phyloP scores from a whole-genome alignment of 2,329 filamentous ascomycete genomes.

The Botrytis porri region DNA sequence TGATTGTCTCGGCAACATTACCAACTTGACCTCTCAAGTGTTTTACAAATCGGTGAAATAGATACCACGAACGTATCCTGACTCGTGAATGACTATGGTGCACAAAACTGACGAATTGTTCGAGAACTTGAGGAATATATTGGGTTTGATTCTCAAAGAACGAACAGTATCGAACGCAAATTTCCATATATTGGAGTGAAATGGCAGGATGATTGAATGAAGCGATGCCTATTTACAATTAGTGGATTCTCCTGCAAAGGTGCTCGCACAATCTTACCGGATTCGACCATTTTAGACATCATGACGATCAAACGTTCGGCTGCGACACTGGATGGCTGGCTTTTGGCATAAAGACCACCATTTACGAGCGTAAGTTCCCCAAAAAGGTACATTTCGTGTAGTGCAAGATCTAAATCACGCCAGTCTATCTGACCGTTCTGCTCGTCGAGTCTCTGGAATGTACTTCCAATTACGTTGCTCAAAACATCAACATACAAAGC shows the following conservation, averaged over 20 bases:
- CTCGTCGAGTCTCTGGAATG: conserved; percentile 76
- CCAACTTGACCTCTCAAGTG: conserved; percentile 80
- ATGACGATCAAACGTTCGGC: conserved; percentile 81
- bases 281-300: conserved; percentile 95
- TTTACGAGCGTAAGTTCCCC: conserved; percentile 90
- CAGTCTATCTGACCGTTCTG: conserved; percentile 78
- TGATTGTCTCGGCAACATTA: conserved; percentile 86
- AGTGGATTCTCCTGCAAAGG: conserved; percentile 26
- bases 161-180: conserved; percentile 87
- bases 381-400: conserved; percentile 94
- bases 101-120: conserved; percentile 86
- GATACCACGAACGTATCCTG: conserved; percentile 90
- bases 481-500: conserved; percentile 83
- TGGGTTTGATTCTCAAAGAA: conserved; percentile 86
- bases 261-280: conserved; percentile 56
- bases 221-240: conserved; percentile 64
- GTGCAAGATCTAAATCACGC: conserved; percentile 89
- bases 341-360: conserved; percentile 82
- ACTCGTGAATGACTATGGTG: conserved; percentile 87
- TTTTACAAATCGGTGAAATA: conserved; percentile 90
- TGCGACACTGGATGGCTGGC: conserved; percentile 73
- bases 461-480: conserved; percentile 81
- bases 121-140: conserved; percentile 80
- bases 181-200: conserved; percentile 96
- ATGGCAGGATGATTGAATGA: conserved; percentile 87